Evolutionary conservation across 2,329 filamentous ascomycete genomes (phyloP).

Genomic region (Scedosporium dehoogii): DNA sequence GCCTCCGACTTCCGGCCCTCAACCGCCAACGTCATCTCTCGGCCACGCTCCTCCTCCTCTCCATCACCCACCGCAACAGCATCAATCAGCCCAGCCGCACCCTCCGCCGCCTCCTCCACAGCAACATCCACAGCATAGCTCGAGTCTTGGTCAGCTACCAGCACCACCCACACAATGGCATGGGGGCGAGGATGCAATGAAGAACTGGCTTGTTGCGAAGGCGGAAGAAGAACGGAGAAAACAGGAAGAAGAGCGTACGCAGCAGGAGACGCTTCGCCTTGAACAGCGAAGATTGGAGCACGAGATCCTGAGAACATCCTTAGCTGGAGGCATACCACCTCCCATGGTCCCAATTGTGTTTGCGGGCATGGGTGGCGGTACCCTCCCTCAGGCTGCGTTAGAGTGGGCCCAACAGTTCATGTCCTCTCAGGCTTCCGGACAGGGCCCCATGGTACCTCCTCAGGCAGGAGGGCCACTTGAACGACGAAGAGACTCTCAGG

Average conservation of each 20-base stretch:
- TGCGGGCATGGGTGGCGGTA: conserved; percentile 57
- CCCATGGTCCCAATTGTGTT: conserved; percentile 68
- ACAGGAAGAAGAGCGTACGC: conserved; percentile 64
- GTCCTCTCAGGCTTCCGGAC: conserved; percentile 29
- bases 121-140: conserved; percentile 13
- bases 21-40: not conserved
- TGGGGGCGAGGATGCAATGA: conserved; percentile 60
- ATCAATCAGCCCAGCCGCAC: conserved; percentile 17
- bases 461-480: conserved; percentile 43
- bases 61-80: conserved; percentile 9
- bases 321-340: conserved; percentile 62
- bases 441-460: conserved; percentile 38
- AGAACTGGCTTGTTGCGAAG: conserved; percentile 60
- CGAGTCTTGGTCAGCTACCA: conserved; percentile 44
- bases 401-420: conserved; percentile 63
- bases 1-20: conserved; percentile 16
- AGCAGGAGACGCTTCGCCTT: conserved; percentile 54
- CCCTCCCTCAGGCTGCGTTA: conserved; percentile 48
- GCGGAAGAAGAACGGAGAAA: conserved; percentile 62
- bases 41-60: conserved; percentile 10
- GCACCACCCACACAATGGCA: conserved; percentile 57
- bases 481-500: conserved; percentile 40
- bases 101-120: conserved; percentile 19
- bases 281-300: conserved; percentile 66
- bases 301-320: conserved; percentile 59